Base-by-base conservation (phyloP, 164 flowering plant species). In the Pachysandra terminalis region DNA sequence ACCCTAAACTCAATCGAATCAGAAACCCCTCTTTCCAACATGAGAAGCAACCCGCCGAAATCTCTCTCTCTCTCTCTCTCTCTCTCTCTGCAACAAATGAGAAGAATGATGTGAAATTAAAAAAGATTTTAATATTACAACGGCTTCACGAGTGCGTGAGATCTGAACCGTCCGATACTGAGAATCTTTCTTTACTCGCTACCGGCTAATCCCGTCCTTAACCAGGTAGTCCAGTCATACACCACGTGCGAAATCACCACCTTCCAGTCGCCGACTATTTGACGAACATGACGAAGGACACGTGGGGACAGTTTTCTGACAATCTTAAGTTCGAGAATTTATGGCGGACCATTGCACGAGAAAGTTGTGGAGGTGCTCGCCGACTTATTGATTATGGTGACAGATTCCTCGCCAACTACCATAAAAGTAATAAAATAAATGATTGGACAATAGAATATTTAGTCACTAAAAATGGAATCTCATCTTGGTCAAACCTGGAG, bases 191-290 rank as follows among this genome's bases (percentile, higher is more conserved):
- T 23, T 19, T 12, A 5, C 26, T n/a, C 10, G 28, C 51, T 37
- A 75, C 77, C 72, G 65, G 63, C 57, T 5, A 13, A 49, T 19
- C 77, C 78, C 70, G 82, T 77, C 12, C 10, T 16, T 23, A 27
- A 82, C 83, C 63, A 77, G 76, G 19, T 65, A 22, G 25, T 22
- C 79, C 75, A 57, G 76, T 76, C 28, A 32, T 45, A 0, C 7
- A 72, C 53, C 81, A 82, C 85, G 85, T 82, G 85, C 79, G 68
- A 28, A 12, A 48, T 23, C 22, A 24, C 51, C 17, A 45, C 51
- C 51, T 45, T 5, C 51, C 51, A 5, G 10, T 45, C 1, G 14
- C 51, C 51, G 51, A 45, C 51, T 15, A 45, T 45, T 45, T 7
- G 37, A 32, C 7, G 5, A 32, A 32, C 37, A 32, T n/a, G n/a